A percentile compares a stretch with the other conserved stretches of the same genome.
Evolutionary conservation across 1,284 basidiomycete species (phyloP).

Genomic region (Sporisorium reilianum): DNA sequence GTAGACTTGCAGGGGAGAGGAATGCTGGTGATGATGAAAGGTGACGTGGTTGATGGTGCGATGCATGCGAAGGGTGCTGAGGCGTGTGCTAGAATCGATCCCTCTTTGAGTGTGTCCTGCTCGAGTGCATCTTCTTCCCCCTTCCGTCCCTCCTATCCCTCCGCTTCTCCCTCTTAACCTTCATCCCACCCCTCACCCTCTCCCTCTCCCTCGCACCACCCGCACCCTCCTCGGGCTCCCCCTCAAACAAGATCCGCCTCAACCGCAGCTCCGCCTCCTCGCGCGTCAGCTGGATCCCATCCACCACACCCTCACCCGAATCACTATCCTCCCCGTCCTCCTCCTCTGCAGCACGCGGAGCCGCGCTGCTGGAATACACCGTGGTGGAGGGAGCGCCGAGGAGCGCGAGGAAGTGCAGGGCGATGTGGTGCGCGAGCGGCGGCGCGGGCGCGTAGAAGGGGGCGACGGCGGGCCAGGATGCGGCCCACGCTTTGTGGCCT

Average conservation of each 20-base stretch:
- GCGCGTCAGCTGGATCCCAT: constrained; percentile 16
- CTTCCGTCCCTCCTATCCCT: not conserved
- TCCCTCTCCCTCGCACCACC: not conserved
- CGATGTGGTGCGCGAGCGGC: constrained; percentile 17
- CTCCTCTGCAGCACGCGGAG: too few relatives aligned
- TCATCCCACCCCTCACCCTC: not conserved
- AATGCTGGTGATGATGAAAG: not conserved
- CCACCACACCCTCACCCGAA: not conserved
- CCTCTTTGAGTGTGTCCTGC: too few relatives aligned
- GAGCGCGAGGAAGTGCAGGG: constrained; percentile 14
- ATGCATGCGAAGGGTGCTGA: too few relatives aligned
- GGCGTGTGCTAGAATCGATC: not conserved
- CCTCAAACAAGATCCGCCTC: constrained; percentile 26
- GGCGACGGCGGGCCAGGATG: constrained; percentile 19
- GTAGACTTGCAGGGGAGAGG: too few relatives aligned
- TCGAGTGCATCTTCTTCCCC: not conserved
- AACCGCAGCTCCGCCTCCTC: constrained; percentile 25
- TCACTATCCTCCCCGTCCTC: not conserved
- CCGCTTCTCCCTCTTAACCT: not conserved
- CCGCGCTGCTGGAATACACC: not conserved
- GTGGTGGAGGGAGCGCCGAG: constrained; percentile 1
- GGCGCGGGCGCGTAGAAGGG: constrained; percentile 4
- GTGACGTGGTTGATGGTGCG: too few relatives aligned
- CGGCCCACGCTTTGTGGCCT: constrained; percentile 23
- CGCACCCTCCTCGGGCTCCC: constrained; percentile 1